Percentiles rank a stretch among this genome's conserved stretches.
These are phyloP conservation scores for Pleodorina starrii DNA, from an alignment of 139 green algal genomes.

Conservation along the genomic window DNA sequence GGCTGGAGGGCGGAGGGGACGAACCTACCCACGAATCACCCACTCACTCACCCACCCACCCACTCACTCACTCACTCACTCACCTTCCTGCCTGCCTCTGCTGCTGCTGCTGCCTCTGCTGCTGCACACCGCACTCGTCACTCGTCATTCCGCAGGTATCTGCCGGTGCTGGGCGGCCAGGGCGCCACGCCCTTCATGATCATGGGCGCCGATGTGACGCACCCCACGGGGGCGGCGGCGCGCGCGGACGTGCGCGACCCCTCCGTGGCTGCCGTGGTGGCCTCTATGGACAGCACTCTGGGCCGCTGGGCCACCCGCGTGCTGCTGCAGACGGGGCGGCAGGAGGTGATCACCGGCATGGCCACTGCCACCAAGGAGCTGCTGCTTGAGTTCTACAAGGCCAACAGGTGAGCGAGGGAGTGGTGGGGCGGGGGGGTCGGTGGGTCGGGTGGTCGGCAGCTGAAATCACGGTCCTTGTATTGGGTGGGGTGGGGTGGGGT, in stretches of 20 bases:
- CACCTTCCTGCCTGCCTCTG: too few species aligned
- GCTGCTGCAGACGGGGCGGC: constrained; percentile 58
- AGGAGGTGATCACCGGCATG: constrained; percentile 55
- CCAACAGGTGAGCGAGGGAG: constrained; percentile 29
- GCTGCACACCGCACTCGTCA: too few species aligned
- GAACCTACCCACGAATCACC: too few species aligned
- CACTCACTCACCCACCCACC: too few species aligned
- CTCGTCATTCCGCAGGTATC: constrained; percentile 14
- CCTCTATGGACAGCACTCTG: constrained; percentile 33
- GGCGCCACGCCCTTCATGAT: constrained; percentile 42
- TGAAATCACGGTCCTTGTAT: too few species aligned
- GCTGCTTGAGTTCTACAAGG: constrained; percentile 54
- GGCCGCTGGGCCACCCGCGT: constrained; percentile 44
- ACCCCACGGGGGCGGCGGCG: constrained; percentile 44
- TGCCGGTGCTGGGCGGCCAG: constrained; percentile 37
- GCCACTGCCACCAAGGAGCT: constrained; percentile 41
- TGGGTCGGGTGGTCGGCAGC: too few species aligned
- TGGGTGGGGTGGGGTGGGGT: background rate
- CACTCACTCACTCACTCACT: too few species aligned
- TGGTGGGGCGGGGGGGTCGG: too few species aligned
- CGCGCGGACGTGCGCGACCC: constrained; percentile 22
- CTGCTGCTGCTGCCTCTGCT: too few species aligned
- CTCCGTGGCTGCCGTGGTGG: constrained; percentile 57
- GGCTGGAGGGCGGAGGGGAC: too few species aligned
- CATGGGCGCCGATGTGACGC: constrained; percentile 63